Base-by-base conservation (phyloP, 106 monocot genomes). In the Apostasia shenzhenica region DNA sequence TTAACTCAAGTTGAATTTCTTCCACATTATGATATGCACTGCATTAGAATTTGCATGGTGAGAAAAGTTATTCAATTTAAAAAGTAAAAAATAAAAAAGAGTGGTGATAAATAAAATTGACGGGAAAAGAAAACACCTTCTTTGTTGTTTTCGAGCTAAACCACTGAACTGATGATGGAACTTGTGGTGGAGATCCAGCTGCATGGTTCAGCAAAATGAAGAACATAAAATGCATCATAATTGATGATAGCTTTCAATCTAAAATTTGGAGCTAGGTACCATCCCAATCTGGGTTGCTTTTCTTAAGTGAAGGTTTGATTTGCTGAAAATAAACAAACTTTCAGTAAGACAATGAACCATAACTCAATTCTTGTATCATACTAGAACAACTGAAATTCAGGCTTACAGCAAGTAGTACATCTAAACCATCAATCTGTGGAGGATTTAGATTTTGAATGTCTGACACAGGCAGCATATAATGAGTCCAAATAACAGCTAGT, bases 381-480 rank as follows among this genome's bases (percentile, higher is more conserved):
- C 14, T 53, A 37, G 11, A 64, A 75, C 67, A 55, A 37, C 26
- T 51, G 55, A 64, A 51, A 1, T 63, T 3, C 3, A 67, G 13
- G 62, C 51, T 73, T 80, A 83, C 86, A 74, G 72, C 61, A 67
- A 87, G 45, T 46, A 80, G 69, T 59, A 49, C 70, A 52, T 87
- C 86, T 71, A 87, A 80, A 38, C 86, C 86, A 65, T 80, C 86
- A 80, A 87, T 87, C 8, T 45, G n/a, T 54, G 86, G 86, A 58
- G 74, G 83, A 53, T 61, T 49, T 49, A 87, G 10, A 41, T 75
- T 74, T 67, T 78, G 77, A 72, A 83, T 50, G n/a, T 83, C 83
- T 80, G 46, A 56, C 45, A 39, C 4, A 48, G n/a, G 26, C 51
- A 75, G 41, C 26, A 71, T 59, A 55, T 1, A 39, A 48, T 65